Evolutionary conservation across 2,329 filamentous ascomycete species (phyloP), one percentile per base, ranked within the genome.

Genomic region (Aureobasidium sp.): DNA sequence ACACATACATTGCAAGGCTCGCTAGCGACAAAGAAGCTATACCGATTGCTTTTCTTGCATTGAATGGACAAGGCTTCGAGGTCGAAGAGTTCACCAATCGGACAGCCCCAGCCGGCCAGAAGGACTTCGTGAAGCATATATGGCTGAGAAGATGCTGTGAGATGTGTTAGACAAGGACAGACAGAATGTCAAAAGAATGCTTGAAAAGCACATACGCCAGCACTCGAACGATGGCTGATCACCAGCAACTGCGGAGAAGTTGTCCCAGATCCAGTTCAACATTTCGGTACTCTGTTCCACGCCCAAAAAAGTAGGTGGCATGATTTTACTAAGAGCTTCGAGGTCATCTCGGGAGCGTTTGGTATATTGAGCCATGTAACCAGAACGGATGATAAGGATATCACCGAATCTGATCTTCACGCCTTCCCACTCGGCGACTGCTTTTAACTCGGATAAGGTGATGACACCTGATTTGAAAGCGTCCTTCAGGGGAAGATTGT

Each of bases 401-500:
- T 83, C 81, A 11, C 81, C 81, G 61, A 82, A 79, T n/a, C 74
- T 90, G 34, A 82, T 71, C 64, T 79, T 73, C 0, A 79, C 81
- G 9, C 77, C 78, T 67, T 83, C 79, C 3, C 75, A 72, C 22
- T 70, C 68, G 0, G 79, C 76, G 47, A 79, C 78, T 5, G 73
- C 72, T 58, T 77, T 71, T 1, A 83, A 68, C 17, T 79, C 75
- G 1, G 67, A 65, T 2, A 78, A 66, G 8, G 68, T 65, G 44
- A 78, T 77, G 15, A 65, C 63, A 17, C 67, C 68, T 0, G 72
- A 70, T 20, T 72, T 61, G 65, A 77, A 74, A 20, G 72, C 67
- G 34, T 73, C 56, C 68, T 77, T 73, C 1, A 47, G 37, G 12
- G 71, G 66, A 70, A 79, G 65, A 63, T 71, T 67, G 41, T 80